phyloP scores from a whole-genome alignment of 257 asterid species.

The Nicotiana tomentosiformis region DNA sequence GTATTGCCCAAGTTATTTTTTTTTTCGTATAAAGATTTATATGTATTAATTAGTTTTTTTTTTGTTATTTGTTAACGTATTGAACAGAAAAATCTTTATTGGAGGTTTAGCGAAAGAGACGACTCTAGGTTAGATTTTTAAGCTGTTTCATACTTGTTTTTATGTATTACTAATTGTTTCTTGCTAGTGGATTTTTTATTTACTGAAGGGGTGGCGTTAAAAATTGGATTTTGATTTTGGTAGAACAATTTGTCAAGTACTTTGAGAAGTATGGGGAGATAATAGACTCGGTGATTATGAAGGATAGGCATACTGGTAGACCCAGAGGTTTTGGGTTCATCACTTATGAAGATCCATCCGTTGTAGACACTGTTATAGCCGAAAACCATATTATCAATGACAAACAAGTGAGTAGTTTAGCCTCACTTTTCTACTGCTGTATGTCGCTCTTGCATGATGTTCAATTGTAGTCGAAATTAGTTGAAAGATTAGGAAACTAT shows the following conservation, averaged over 20 bases:
- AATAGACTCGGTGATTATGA: constrained; percentile 94
- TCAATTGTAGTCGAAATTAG: background rate
- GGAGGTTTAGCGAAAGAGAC: constrained; percentile 92
- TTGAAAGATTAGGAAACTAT: background rate
- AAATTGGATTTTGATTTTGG: background rate
- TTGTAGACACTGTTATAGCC: constrained; percentile 80
- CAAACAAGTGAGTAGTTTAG: constrained; percentile 57
- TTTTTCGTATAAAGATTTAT: background rate
- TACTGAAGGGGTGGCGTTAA: background rate
- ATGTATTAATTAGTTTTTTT: background rate
- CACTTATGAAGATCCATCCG: constrained; percentile 71
- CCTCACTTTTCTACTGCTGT: background rate
- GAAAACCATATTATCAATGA: constrained; percentile 86
- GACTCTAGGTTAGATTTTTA: constrained; percentile 50
- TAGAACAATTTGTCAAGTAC: constrained; percentile 85
- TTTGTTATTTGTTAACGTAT: background rate
- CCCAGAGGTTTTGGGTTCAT: constrained; percentile 96
- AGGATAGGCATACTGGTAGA: constrained; percentile 82
- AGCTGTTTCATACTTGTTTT: background rate
- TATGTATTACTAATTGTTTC: background rate
- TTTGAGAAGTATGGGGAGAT: constrained; percentile 97
- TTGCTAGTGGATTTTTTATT: background rate
- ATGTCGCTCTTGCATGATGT: background rate
- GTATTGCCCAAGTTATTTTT: background rate
- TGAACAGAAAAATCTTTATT: constrained; percentile 74